phyloP scores from a whole-genome alignment of 352 stramenopile genomes.

The Peronospora destructor region DNA sequence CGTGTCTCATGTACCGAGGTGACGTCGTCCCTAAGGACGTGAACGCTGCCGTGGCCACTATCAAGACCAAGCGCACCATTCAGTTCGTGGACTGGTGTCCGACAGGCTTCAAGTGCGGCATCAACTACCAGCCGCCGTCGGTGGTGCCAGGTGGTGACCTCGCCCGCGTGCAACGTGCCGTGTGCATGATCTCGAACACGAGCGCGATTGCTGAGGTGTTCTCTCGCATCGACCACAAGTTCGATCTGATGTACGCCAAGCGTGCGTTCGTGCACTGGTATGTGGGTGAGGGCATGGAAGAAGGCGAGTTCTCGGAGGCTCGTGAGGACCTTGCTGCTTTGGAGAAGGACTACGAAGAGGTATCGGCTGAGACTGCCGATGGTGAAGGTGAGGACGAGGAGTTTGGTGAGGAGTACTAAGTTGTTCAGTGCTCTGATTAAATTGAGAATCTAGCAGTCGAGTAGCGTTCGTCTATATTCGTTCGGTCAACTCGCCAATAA shows the following conservation, averaged over 20 bases:
- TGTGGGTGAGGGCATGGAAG: constrained; percentile 99
- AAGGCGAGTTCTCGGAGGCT: constrained; percentile 99
- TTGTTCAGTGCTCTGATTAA: no score
- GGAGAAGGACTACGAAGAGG: constrained; percentile 98
- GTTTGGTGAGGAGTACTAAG: constrained; percentile 84
- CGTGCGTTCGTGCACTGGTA: constrained; percentile 99
- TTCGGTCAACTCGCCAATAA: no score
- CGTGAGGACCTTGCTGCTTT: constrained; percentile 88
- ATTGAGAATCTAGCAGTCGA: no score
- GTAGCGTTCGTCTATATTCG: no score
- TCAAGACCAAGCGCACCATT: constrained; percentile 99
- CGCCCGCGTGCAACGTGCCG: constrained; percentile 94
- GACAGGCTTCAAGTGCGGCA: constrained; percentile 96
- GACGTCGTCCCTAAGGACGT: constrained; percentile 93
- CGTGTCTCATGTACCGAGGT: constrained; percentile 97
- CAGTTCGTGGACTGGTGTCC: constrained; percentile 99
- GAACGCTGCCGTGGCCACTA: constrained; percentile 95
- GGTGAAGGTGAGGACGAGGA: constrained; percentile 93
- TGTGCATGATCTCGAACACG: constrained; percentile 99
- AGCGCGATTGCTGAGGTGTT: constrained; percentile 91
- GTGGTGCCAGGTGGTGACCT: constrained; percentile 95
- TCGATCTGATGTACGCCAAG: constrained; percentile 28
- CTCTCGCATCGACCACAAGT: constrained; percentile 30
- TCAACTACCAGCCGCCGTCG: constrained; percentile 67
- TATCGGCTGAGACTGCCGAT: constrained; percentile 96